Percentiles rank a stretch among this genome's conserved stretches.
Evolutionary conservation across 805 yeast genomes (phyloP).

Genomic region (Candida nanaspora): DNA sequence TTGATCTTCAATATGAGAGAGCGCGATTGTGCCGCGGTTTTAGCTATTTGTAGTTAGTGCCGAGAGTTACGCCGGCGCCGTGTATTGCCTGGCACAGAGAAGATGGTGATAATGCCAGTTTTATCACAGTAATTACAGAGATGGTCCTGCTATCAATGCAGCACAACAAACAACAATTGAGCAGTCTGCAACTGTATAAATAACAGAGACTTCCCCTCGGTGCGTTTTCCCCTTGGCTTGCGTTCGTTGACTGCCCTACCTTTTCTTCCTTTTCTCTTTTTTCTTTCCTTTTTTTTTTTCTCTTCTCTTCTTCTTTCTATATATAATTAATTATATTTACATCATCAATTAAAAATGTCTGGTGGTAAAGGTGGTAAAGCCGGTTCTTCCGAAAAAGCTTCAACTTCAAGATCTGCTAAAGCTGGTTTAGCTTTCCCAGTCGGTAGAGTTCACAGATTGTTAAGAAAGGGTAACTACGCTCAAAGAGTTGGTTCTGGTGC

Average conservation of each 20-base stretch:
- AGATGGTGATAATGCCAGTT: too few relatives aligned
- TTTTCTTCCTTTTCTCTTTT: neutral
- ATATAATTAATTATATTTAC: neutral
- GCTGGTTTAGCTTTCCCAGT: slow-evolving; percentile 99
- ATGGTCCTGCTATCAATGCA: too few relatives aligned
- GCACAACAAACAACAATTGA: too few relatives aligned
- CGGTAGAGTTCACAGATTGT: slow-evolving; percentile 96
- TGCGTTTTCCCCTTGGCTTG: neutral
- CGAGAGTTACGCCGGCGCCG: too few relatives aligned
- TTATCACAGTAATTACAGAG: too few relatives aligned
- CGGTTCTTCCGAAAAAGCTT: slow-evolving; percentile 88
- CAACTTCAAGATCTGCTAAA: slow-evolving; percentile 97
- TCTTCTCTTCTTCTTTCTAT: neutral
- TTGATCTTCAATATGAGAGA: too few relatives aligned
- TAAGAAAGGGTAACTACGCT: slow-evolving; percentile 97
- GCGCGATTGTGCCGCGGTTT: too few relatives aligned
- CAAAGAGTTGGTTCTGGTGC: slow-evolving; percentile 99
- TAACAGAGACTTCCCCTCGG: neutral
- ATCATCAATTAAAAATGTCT: slow-evolving; percentile 28
- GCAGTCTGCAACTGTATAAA: too few relatives aligned
- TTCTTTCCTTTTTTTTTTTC: neutral
- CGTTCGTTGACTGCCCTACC: neutral
- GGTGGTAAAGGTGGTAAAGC: slow-evolving; percentile 92
- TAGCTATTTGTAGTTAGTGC: too few relatives aligned
- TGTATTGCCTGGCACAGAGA: too few relatives aligned